These are phyloP conservation scores for Beauveria rudraprayagi DNA, from an alignment of 2,329 filamentous ascomycete species.

Conservation along the genomic window DNA sequence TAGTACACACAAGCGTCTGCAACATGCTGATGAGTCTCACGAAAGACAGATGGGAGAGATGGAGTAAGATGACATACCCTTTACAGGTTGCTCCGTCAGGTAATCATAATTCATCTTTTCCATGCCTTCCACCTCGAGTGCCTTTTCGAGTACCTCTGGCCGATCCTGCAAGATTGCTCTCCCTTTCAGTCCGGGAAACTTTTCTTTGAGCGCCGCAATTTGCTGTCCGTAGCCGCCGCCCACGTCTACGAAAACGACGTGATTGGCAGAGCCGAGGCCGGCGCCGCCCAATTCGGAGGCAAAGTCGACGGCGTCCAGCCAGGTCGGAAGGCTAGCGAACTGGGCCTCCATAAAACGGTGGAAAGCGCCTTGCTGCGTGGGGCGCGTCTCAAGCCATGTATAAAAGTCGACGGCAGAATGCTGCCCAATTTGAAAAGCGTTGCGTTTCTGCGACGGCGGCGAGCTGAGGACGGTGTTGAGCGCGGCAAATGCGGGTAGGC, in stretches of 20 bases:
- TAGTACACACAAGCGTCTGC: slow-evolving; percentile 20
- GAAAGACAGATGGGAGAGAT: not conserved
- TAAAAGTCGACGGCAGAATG: slow-evolving; percentile 14
- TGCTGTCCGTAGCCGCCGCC: slow-evolving; percentile 17
- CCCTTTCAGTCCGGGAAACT: slow-evolving; percentile 10
- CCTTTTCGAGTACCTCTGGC: slow-evolving; percentile 15
- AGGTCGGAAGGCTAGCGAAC: slow-evolving; percentile 17
- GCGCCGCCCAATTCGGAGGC: slow-evolving; percentile 12
- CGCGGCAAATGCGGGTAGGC: slow-evolving; percentile 12
- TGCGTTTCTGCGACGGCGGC: slow-evolving; percentile 3
- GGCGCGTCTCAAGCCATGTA: slow-evolving; percentile 15
- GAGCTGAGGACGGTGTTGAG: slow-evolving; percentile 14
- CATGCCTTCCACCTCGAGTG: slow-evolving; percentile 14
- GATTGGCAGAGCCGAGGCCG: not conserved
- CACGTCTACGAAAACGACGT: slow-evolving; percentile 16
- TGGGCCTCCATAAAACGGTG: slow-evolving; percentile 21
- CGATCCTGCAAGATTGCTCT: slow-evolving; percentile 19
- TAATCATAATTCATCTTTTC: slow-evolving; percentile 20
- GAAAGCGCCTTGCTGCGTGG: slow-evolving; percentile 16
- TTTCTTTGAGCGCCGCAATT: slow-evolving; percentile 12
- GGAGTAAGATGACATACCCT: slow-evolving; percentile 13
- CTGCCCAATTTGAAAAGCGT: slow-evolving; percentile 15
- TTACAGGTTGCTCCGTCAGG: slow-evolving; percentile 18
- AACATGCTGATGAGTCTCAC: not conserved
- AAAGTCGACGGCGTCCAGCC: slow-evolving; percentile 18